Conservation (phyloP, 148 eudicot species). For the Rhododendron griersonianum region DNA sequence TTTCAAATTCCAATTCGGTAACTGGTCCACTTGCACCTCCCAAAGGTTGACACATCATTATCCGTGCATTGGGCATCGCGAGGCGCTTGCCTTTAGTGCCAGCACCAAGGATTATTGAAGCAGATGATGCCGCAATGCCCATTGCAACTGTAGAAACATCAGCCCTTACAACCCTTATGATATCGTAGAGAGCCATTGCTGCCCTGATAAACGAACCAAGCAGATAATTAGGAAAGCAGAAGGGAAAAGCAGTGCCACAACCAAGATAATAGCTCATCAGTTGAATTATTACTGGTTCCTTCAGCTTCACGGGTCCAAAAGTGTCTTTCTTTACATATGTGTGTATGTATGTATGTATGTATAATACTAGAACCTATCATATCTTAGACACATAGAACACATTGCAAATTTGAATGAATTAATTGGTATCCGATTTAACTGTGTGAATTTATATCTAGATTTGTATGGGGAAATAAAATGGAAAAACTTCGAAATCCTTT, state of each 20-base stretch:
- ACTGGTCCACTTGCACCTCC: constrained; percentile 86
- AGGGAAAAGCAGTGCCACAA: neutral
- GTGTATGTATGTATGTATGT: neutral
- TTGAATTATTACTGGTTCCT: neutral
- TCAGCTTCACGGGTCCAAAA: neutral
- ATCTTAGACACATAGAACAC: neutral
- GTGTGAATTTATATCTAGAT: neutral
- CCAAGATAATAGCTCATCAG: neutral
- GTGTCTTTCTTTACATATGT: neutral
- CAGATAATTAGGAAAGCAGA: neutral
- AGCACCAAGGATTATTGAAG: constrained; percentile 73
- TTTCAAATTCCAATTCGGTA: constrained; percentile 73
- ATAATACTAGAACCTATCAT: neutral
- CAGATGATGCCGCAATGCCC: constrained; percentile 83
- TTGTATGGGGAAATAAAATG: neutral
- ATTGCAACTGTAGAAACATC: constrained; percentile 83
- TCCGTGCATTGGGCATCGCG: constrained; percentile 87
- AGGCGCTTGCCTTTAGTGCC: constrained; percentile 88
- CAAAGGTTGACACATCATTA: constrained; percentile 87
- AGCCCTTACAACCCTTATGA: constrained; percentile 67
- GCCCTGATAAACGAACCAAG: constrained; percentile 41
- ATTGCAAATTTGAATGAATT: neutral
- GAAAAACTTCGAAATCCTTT: no score
- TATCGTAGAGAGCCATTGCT: constrained; percentile 84
- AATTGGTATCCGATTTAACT: neutral